Evolutionary conservation across 2,329 filamentous ascomycete species (phyloP).

Genomic region (Fusarium setosum): DNA sequence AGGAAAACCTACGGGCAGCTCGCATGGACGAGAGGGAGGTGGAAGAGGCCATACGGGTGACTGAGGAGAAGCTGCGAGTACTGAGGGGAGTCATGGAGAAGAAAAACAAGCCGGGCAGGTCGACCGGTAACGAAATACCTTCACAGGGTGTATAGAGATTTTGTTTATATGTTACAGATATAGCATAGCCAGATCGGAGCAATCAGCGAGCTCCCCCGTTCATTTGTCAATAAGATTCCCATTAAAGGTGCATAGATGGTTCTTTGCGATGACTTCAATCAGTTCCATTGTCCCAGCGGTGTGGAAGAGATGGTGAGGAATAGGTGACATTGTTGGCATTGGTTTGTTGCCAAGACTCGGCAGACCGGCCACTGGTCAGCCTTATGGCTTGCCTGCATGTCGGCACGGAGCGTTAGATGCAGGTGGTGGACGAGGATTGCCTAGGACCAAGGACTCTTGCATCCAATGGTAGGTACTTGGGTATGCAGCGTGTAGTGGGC

Average conservation of each 20-base stretch:
- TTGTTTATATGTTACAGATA: conserved; percentile 36
- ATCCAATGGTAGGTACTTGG: conserved; percentile 18
- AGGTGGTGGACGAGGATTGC: conserved; percentile 11
- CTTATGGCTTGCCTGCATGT: conserved; percentile 10
- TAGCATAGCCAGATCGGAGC: conserved; percentile 34
- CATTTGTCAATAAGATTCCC: conserved; percentile 36
- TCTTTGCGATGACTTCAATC: not conserved
- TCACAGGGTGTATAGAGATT: conserved; percentile 36
- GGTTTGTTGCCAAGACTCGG: conserved; percentile 1
- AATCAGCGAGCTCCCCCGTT: conserved; percentile 39
- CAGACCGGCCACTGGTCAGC: conserved; percentile 11
- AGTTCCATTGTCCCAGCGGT: not conserved
- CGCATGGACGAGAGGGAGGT: conserved; percentile 79
- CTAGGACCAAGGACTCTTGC: conserved; percentile 4
- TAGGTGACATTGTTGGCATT: not conserved
- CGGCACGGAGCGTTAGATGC: not conserved
- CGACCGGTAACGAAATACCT: conserved; percentile 18
- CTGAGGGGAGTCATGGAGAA: conserved; percentile 78
- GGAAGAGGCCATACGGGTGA: conserved; percentile 83
- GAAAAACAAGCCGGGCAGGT: conserved; percentile 42
- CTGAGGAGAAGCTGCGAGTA: conserved; percentile 83
- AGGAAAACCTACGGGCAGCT: conserved; percentile 68
- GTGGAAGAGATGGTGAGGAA: not conserved
- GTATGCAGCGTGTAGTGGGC: no score
- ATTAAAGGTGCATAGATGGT: not conserved